Conservation (phyloP, 331 rosid genomes). For the Pyrus hybrid region DNA sequence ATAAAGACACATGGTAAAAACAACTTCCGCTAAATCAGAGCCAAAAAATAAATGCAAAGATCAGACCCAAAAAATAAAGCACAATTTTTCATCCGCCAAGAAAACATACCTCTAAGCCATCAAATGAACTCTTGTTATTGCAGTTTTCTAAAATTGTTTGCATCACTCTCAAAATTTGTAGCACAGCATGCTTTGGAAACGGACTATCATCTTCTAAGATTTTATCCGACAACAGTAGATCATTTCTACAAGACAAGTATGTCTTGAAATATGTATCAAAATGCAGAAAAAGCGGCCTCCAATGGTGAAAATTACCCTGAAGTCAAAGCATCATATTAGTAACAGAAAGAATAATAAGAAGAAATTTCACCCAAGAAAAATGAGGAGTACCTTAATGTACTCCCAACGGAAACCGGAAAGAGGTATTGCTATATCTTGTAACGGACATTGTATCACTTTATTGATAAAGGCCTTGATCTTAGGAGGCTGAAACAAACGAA, state of each 20-base stretch:
- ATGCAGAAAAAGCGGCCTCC: conserved; percentile 94
- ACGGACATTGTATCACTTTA: conserved; percentile 91
- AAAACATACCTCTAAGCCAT: conserved; percentile 87
- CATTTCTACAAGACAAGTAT: conserved; percentile 73
- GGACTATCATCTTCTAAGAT: conserved; percentile 76
- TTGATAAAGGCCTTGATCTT: conserved; percentile 86
- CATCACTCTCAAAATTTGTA: conserved; percentile 92
- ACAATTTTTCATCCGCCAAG: background rate
- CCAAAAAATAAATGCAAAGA: background rate
- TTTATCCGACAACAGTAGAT: conserved; percentile 75
- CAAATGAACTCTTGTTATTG: conserved; percentile 85
- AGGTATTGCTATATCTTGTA: conserved; percentile 89
- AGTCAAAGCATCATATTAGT: conserved; percentile 22
- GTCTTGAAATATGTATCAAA: conserved; percentile 97
- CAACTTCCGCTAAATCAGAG: background rate
- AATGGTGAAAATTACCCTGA: conserved; percentile 98
- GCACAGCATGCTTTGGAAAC: conserved; percentile 82
- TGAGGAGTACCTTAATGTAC: conserved; percentile 61
- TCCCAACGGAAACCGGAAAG: conserved; percentile 98
- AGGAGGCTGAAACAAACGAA: conserved; percentile 68
- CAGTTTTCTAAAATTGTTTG: conserved; percentile 90
- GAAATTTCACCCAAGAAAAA: conserved; percentile 6
- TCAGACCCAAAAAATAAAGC: background rate
- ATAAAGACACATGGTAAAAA: background rate
- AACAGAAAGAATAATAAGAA: background rate